Evolutionary conservation across 2,329 filamentous ascomycete species (phyloP).

Genomic region (Cytospora schulzeri): DNA sequence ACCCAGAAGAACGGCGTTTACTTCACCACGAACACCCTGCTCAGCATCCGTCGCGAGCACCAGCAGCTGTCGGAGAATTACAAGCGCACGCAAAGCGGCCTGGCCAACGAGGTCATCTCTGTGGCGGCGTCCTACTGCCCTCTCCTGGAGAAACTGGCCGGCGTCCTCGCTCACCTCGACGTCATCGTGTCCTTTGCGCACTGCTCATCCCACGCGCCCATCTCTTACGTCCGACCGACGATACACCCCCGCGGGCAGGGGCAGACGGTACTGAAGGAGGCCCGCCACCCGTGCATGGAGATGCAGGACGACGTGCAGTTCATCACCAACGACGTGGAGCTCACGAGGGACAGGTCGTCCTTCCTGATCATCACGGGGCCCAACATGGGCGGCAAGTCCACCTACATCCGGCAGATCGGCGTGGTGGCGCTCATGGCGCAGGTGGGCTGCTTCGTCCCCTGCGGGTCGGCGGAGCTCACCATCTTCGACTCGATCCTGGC

Average conservation of each 20-base stretch:
- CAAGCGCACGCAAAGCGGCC: constrained; percentile 86
- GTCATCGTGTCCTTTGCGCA: constrained; percentile 95
- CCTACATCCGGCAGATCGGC: constrained; percentile 95
- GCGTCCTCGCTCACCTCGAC: constrained; percentile 87
- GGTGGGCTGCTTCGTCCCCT: constrained; percentile 94
- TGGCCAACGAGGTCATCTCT: constrained; percentile 89
- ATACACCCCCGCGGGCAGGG: constrained; percentile 88
- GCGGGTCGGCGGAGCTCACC: constrained; percentile 83
- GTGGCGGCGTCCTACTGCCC: constrained; percentile 95
- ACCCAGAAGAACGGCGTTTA: constrained; percentile 99
- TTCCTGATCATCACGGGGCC: constrained; percentile 97
- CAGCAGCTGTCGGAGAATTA: constrained; percentile 94
- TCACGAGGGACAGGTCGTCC: constrained; percentile 76
- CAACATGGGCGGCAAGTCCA: constrained; percentile 99
- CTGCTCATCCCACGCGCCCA: constrained; percentile 88
- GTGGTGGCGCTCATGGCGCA: constrained; percentile 98
- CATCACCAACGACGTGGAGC: constrained; percentile 93
- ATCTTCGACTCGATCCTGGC: constrained; percentile 98
- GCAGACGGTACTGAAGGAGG: constrained; percentile 86
- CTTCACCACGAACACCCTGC: constrained; percentile 85
- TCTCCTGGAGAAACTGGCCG: constrained; percentile 85
- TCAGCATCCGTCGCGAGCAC: constrained; percentile 82
- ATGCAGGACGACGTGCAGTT: constrained; percentile 98
- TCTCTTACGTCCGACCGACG: constrained; percentile 85
- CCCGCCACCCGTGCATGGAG: constrained; percentile 95